Conservation (phyloP, 2,329 filamentous ascomycete species). For the Epichloe amarillans region DNA sequence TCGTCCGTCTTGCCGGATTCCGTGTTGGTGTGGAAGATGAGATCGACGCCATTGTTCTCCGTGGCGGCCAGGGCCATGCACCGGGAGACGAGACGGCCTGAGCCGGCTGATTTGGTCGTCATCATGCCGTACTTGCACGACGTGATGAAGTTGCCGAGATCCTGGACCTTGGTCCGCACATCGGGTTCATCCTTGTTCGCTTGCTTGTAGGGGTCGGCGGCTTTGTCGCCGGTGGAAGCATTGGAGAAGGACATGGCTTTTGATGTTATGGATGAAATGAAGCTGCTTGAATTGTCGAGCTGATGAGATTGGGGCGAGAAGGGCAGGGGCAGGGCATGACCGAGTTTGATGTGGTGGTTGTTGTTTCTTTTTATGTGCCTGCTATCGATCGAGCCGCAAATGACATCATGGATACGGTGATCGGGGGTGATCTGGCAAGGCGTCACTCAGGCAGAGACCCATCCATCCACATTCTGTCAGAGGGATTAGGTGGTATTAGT, state of each 20-base stretch:
- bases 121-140: conserved; percentile 78
- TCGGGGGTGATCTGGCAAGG: too few relatives aligned
- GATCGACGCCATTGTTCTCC: conserved; percentile 67
- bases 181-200: conserved; percentile 52
- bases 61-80: conserved; percentile 77
- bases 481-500: too few relatives aligned
- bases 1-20: conserved; percentile 82
- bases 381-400: background rate
- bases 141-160: conserved; percentile 56
- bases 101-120: conserved; percentile 58
- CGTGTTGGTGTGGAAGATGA: conserved; percentile 86
- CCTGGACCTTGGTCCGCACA: conserved; percentile 63
- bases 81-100: conserved; percentile 59
- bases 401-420: background rate
- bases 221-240: conserved; percentile 45
- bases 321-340: rapidly evolving
- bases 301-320: too few relatives aligned
- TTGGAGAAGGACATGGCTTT: conserved; percentile 33
- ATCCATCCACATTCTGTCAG: too few relatives aligned
- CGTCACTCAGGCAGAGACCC: too few relatives aligned
- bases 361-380: background rate
- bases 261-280: too few relatives aligned
- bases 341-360: background rate
- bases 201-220: conserved; percentile 66
- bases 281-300: too few relatives aligned